Percentiles rank a stretch among this genome's conserved stretches.
phyloP scores from a whole-genome alignment of 1,284 basidiomycete genomes.

The Leucoagaricus sp. region DNA sequence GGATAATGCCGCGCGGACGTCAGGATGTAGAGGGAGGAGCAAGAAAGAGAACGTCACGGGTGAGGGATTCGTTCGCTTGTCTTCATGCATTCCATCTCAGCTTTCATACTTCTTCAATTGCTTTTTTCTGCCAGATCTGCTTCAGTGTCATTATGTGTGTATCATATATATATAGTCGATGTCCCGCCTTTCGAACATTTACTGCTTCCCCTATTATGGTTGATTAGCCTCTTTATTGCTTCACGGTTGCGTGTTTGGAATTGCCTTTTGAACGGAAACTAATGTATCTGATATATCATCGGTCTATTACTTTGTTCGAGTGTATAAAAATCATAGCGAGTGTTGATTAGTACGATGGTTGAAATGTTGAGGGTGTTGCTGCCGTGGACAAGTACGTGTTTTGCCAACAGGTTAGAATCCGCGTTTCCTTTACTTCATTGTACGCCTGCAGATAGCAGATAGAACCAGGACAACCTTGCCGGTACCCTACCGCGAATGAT shows the following conservation, averaged over 20 bases:
- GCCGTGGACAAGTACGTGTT: too few relatives aligned
- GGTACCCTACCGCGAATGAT: too few relatives aligned
- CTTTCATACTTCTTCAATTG: neutral
- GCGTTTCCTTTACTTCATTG: too few relatives aligned
- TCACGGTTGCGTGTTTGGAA: neutral
- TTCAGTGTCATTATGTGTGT: conserved; percentile 6
- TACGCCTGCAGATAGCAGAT: too few relatives aligned
- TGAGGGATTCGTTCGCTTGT: neutral
- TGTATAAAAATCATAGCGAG: too few relatives aligned
- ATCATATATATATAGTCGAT: conserved; percentile 7
- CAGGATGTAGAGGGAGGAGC: neutral
- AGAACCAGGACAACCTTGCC: too few relatives aligned
- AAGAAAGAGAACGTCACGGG: neutral
- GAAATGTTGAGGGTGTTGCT: too few relatives aligned
- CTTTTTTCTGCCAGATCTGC: neutral
- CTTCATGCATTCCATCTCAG: neutral
- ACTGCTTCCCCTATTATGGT: neutral
- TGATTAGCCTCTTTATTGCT: neutral
- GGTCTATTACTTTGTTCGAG: neutral
- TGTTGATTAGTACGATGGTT: too few relatives aligned
- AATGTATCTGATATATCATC: neutral
- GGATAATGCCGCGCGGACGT: neutral
- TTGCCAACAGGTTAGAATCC: too few relatives aligned
- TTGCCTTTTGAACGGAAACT: neutral
- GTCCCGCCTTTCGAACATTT: neutral